phyloP scores from a whole-genome alignment of 495 filamentous ascomycete species.

The Penicillium angulare region DNA sequence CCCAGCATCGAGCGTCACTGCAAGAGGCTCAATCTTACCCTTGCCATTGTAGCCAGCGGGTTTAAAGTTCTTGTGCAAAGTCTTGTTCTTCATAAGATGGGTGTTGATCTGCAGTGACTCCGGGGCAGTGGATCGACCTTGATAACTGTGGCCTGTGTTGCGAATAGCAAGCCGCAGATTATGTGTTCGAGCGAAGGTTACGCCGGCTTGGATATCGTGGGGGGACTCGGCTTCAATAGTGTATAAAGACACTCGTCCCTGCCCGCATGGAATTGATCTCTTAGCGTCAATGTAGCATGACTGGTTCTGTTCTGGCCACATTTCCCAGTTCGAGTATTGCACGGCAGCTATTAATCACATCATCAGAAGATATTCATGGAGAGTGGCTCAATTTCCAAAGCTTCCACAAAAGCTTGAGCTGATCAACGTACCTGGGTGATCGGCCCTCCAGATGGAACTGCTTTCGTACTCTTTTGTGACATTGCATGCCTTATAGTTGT shows the following conservation, averaged over 20 bases:
- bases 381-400: too few relatives aligned
- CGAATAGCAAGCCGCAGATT: slow-evolving; percentile 51
- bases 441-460: background rate
- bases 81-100: background rate
- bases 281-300: slow-evolving; percentile 53
- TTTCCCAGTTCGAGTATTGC: slow-evolving; percentile 46
- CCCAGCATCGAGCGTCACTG: slow-evolving; percentile 53
- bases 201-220: slow-evolving; percentile 36
- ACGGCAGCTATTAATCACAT: slow-evolving; percentile 31
- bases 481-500: background rate
- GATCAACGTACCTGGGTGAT: background rate
- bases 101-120: slow-evolving; percentile 55
- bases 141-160: slow-evolving; percentile 56
- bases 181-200: slow-evolving; percentile 18
- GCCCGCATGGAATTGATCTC: slow-evolving; percentile 15
- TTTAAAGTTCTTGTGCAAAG: background rate
- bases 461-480: background rate
- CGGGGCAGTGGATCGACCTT: slow-evolving; percentile 51
- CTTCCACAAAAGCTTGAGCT: too few relatives aligned
- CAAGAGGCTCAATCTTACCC: background rate
- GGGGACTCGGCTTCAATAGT: slow-evolving; percentile 27
- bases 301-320: slow-evolving; percentile 55
- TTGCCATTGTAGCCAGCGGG: background rate
- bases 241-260: slow-evolving; percentile 38
- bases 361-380: too few relatives aligned